Conservation (phyloP, 768 basidiomycete species). For the Pilatotrama ljubarskyi region DNA sequence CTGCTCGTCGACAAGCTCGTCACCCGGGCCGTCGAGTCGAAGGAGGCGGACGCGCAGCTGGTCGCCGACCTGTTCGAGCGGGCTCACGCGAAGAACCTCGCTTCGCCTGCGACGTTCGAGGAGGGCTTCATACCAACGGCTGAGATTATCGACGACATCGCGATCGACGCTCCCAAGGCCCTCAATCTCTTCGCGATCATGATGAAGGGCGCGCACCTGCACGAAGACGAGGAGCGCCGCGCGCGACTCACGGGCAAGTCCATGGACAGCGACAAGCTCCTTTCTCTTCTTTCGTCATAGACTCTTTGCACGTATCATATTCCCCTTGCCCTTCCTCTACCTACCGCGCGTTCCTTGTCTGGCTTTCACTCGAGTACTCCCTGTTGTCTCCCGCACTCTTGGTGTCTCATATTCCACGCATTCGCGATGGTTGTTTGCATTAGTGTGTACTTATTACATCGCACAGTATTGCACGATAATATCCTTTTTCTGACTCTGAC, state of each 20-base stretch:
- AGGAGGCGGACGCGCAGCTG: conserved; percentile 76
- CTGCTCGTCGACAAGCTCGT: conserved; percentile 77
- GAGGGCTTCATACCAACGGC: conserved; percentile 69
- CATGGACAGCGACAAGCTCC: conserved; percentile 57
- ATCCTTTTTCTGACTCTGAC: conserved; percentile 16
- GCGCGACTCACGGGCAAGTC: conserved; percentile 62
- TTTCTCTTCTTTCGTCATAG: conserved; percentile 55
- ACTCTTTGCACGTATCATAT: conserved; percentile 26
- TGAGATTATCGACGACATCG: conserved; percentile 84
- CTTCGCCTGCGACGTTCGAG: conserved; percentile 64
- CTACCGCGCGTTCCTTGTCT: conserved; percentile 4
- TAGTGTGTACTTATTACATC: conserved; percentile 27
- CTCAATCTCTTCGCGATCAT: conserved; percentile 74
- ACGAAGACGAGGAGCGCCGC: conserved; percentile 55
- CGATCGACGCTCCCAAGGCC: conserved; percentile 88
- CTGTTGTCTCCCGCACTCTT: conserved; percentile 18
- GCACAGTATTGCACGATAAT: conserved; percentile 27
- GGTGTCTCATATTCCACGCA: conserved; percentile 26
- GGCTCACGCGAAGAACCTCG: conserved; percentile 59
- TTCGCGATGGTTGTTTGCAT: conserved; percentile 21
- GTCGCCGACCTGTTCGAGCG: conserved; percentile 74
- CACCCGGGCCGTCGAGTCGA: conserved; percentile 64
- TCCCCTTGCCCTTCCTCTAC: conserved; percentile 8
- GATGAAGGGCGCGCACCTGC: conserved; percentile 65
- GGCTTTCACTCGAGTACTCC: conserved; percentile 15